phyloP scores from a whole-genome alignment of 2,329 filamentous ascomycete genomes.

The Fusarium proliferatum region DNA sequence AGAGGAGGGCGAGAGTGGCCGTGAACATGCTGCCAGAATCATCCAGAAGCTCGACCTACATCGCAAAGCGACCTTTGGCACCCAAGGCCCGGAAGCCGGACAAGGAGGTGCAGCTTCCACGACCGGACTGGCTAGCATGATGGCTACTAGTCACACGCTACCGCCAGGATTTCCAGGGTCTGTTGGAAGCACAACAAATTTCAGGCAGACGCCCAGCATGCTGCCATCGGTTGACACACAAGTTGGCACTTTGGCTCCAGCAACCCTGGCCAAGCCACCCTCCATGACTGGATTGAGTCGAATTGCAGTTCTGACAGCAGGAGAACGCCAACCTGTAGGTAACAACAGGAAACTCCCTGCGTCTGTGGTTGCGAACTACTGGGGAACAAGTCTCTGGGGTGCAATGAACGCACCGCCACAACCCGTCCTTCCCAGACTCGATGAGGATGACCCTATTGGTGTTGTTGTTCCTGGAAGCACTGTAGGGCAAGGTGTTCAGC shows the following conservation, averaged over 20 bases:
- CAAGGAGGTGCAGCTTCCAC: slow-evolving; percentile 53
- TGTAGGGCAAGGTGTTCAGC: slow-evolving; percentile 46
- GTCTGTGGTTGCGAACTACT: slow-evolving; percentile 90
- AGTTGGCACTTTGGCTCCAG: slow-evolving; percentile 78
- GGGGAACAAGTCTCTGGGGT: slow-evolving; percentile 87
- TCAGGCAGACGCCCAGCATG: slow-evolving; percentile 47
- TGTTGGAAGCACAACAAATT: slow-evolving; percentile 44
- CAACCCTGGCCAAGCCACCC: slow-evolving; percentile 85
- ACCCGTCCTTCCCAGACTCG: slow-evolving; percentile 48
- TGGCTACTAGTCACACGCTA: slow-evolving; percentile 84
- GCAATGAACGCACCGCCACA: slow-evolving; percentile 44
- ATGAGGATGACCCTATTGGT: slow-evolving; percentile 56
- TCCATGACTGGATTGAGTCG: slow-evolving; percentile 88
- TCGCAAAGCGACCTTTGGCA: slow-evolving; percentile 75
- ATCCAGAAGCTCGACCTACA: slow-evolving; percentile 94
- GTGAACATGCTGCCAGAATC: slow-evolving; percentile 86
- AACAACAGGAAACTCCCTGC: slow-evolving; percentile 79
- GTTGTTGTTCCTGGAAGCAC: slow-evolving; percentile 51
- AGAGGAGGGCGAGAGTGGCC: slow-evolving; percentile 78
- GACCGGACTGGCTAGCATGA: slow-evolving; percentile 83
- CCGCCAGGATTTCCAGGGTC: slow-evolving; percentile 68
- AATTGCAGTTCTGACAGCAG: slow-evolving; percentile 82
- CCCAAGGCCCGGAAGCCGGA: slow-evolving; percentile 52
- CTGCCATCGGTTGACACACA: slow-evolving; percentile 58
- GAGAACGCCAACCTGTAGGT: slow-evolving; percentile 77